Percentiles rank a stretch among this genome's conserved stretches.
phyloP scores from a whole-genome alignment of 306 rosid species.

The Luffa acutangula region DNA sequence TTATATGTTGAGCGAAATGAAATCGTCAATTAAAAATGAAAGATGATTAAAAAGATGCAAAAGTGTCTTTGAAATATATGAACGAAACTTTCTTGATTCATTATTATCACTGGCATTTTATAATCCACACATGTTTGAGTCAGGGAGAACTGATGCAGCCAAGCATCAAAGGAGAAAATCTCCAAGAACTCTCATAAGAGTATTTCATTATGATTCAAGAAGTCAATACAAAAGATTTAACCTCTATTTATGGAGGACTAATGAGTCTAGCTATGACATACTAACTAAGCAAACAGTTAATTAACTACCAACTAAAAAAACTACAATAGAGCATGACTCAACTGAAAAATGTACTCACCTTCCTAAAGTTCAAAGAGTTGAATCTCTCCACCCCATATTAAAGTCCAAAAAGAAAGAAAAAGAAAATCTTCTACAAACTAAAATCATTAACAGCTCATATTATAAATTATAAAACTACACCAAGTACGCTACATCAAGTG shows the following conservation, averaged over 20 bases:
- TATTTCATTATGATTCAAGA: background rate
- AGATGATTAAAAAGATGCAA: background rate
- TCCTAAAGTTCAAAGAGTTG: background rate
- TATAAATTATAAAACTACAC: background rate
- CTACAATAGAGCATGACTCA: background rate
- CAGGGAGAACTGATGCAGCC: background rate
- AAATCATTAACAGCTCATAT: background rate
- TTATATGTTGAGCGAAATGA: background rate
- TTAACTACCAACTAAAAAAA: background rate
- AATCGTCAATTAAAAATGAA: background rate
- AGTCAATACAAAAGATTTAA: background rate
- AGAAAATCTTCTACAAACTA: background rate
- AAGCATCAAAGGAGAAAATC: background rate
- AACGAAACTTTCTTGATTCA: background rate
- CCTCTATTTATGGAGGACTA: background rate
- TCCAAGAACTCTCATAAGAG: background rate
- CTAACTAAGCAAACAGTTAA: background rate
- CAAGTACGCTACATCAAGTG: background rate
- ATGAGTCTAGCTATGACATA: background rate
- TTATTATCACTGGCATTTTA: background rate
- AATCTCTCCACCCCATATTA: background rate
- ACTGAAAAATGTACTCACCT: background rate
- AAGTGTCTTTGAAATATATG: background rate
- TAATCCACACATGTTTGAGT: background rate
- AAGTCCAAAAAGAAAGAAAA: background rate